Evolutionary conservation across 1,139 yeast species (phyloP), one percentile per base, ranked within the genome.

Genomic region (Scheffersomyces segobiensis): DNA sequence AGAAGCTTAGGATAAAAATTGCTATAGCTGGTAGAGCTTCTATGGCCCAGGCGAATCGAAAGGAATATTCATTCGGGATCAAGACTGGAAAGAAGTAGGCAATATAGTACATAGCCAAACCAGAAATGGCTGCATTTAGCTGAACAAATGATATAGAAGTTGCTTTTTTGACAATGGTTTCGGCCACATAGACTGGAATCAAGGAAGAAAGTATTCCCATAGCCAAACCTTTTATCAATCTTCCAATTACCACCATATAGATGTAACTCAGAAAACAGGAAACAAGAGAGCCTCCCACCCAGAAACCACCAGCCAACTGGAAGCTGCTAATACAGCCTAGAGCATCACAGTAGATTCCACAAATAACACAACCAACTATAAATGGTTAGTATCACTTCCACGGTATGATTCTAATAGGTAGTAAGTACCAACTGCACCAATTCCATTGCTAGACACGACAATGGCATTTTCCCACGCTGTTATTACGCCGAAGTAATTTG

Each of bases 1-100:
- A 71, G 65, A 83, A 75, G 49, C 78, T 63, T 57, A 85, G 83
- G 42, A 69, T n/a, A 53, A 86, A 71, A 53, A 88, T 75, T 3
- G 59, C 20, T 3, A 62, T 32, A 2, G 68, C 67, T 24, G 67
- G 65, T 2, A 64, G 50, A 0, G 65, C 58, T 53, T 71, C 76
- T 19, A 68, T 55, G 1, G 67, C 63, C 79, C 80, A 76, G 10
- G 65, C 62, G 24, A 60, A 60, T 52, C 67, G 70, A 56, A 74
- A 73, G 1, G 73, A 63, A 22, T 56, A 53, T 5, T 61, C 65
- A 4, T 62, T 56, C 1, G 47, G 54, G 1, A 66, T 50, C 3
- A 60, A 48, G 2, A 57, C 53, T 47, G 67, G 68, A n/a, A 76
- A 60, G 4, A 66, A 21, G 51, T 65, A 61, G 5, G 72, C 68